phyloP scores from a whole-genome alignment of 1,284 basidiomycete species.

The Porogramme epimiltina region DNA sequence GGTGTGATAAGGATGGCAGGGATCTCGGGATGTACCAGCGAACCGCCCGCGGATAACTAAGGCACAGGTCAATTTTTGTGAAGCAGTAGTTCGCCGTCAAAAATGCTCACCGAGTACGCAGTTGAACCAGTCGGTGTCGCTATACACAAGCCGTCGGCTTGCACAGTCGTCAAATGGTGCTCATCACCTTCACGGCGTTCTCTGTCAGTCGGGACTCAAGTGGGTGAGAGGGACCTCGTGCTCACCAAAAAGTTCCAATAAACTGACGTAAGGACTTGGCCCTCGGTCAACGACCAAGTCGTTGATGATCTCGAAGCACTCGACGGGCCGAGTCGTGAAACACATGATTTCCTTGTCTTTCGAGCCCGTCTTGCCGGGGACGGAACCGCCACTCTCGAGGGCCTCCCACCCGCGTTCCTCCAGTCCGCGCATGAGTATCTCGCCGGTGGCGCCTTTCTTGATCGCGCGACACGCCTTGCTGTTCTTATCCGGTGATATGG shows the following conservation, averaged over 20 bases:
- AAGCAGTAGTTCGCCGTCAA: background rate
- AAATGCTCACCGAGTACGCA: conserved; percentile 85
- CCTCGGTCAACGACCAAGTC: conserved; percentile 98
- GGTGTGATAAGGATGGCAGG: conserved; percentile 96
- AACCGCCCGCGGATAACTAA: conserved; percentile 94
- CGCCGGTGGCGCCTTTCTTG: conserved; percentile 89
- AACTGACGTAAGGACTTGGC: conserved; percentile 96
- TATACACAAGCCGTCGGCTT: conserved; percentile 95
- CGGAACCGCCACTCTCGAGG: conserved; percentile 70
- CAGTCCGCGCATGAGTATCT: conserved; percentile 91
- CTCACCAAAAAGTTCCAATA: conserved; percentile 95
- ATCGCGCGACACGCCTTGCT: conserved; percentile 76
- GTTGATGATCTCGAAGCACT: conserved; percentile 98
- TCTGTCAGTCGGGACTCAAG: background rate
- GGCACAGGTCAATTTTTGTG: conserved; percentile 7
- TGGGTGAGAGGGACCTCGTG: no score
- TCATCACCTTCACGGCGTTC: conserved; percentile 76
- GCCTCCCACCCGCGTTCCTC: conserved; percentile 93
- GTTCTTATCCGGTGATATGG: conserved; percentile 72
- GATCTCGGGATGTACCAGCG: conserved; percentile 97
- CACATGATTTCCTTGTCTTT: conserved; percentile 99
- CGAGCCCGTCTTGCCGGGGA: conserved; percentile 42
- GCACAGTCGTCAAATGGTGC: conserved; percentile 98
- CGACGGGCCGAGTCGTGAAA: conserved; percentile 92
- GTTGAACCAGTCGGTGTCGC: conserved; percentile 98